Percentiles rank a stretch among this genome's conserved stretches.
Evolutionary conservation across 1,284 basidiomycete species (phyloP).

Genomic region (Heterobasidion parviporum): DNA sequence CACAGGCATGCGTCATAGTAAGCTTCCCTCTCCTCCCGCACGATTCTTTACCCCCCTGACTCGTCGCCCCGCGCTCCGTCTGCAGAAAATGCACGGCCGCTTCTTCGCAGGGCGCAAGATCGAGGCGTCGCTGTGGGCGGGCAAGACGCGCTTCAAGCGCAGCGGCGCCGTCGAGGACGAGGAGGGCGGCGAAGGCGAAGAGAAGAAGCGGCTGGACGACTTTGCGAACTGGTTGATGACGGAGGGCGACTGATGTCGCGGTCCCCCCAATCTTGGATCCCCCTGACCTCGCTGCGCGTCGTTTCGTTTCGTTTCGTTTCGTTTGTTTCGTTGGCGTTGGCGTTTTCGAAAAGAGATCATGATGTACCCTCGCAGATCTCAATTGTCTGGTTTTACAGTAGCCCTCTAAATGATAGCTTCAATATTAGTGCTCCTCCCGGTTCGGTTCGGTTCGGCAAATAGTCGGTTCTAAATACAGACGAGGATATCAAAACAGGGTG

Average conservation of each 20-base stretch:
- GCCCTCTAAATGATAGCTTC: background rate
- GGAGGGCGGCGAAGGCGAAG: conserved; percentile 60
- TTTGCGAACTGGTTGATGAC: conserved; percentile 84
- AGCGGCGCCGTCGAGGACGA: conserved; percentile 53
- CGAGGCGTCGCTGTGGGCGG: conserved; percentile 74
- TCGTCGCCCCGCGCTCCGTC: background rate
- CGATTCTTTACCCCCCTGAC: background rate
- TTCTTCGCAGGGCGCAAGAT: conserved; percentile 86
- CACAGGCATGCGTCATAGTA: conserved; percentile 83
- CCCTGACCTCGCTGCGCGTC: too few species aligned
- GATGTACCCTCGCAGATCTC: background rate
- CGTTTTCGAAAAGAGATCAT: background rate
- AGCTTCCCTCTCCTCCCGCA: conserved; percentile 17
- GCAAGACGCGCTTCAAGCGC: conserved; percentile 76
- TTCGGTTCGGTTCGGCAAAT: background rate
- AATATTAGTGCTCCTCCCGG: background rate
- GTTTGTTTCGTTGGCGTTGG: background rate
- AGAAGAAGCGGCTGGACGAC: conserved; percentile 78
- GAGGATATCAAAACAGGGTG: too few species aligned
- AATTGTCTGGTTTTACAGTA: background rate
- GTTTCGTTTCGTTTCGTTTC: background rate
- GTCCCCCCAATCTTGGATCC: background rate
- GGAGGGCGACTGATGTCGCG: conserved; percentile 50
- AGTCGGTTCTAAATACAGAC: too few species aligned
- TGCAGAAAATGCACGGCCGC: conserved; percentile 90